Percentiles rank a stretch among this genome's conserved stretches.
Evolutionary conservation across 176 grass and related monocot genomes (phyloP).

Genomic region (Bothriochloa decipiens): DNA sequence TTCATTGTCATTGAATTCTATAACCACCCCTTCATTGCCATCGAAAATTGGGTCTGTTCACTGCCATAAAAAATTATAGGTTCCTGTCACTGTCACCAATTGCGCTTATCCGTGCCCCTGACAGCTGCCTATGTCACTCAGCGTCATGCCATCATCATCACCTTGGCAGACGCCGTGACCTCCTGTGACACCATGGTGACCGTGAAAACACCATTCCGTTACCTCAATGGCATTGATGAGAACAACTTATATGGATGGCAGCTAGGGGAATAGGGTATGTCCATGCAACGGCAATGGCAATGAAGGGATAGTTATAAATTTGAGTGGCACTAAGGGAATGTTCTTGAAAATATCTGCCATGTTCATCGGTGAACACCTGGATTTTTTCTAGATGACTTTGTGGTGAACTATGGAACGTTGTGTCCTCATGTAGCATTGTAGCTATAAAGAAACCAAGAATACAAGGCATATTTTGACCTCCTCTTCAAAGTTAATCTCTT

Average conservation of each 20-base stretch:
- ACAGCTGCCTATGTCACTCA: background rate
- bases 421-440: background rate
- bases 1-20: background rate
- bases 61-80: background rate
- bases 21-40: background rate
- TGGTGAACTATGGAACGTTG: background rate
- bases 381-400: background rate
- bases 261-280: background rate
- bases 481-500: background rate
- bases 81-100: background rate
- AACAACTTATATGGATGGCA: background rate
- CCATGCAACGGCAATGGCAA: background rate
- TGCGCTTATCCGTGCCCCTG: background rate
- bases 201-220: background rate
- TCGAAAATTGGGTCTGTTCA: background rate
- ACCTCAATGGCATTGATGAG: background rate
- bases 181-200: too few species aligned
- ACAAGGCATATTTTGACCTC: background rate
- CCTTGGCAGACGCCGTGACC: background rate
- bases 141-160: background rate
- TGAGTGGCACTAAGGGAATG: background rate
- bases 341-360: background rate
- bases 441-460: background rate
- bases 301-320: background rate
- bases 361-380: background rate